phyloP scores from a whole-genome alignment of 225 moss, liverwort and hornwort species.

The Asterella californica region DNA sequence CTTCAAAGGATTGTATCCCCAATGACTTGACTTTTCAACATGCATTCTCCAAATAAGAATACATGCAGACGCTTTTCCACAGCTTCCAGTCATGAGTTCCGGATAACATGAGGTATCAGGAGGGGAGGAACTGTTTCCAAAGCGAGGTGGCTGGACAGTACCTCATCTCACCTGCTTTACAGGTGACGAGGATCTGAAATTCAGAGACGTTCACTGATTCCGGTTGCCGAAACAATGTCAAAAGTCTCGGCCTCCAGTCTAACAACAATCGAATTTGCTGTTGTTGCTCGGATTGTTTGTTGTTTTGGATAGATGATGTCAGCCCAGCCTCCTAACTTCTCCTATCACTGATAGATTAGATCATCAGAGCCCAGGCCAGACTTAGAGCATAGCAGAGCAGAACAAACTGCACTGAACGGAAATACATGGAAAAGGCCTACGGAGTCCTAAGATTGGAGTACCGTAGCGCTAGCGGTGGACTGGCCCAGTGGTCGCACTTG shows the following conservation, averaged over 20 bases:
- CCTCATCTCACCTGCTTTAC: background rate
- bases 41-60: background rate
- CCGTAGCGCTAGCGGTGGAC: background rate
- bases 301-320: too few species aligned
- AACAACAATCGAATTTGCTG: background rate
- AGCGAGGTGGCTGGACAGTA: background rate
- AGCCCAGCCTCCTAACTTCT: background rate
- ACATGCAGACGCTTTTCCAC: background rate
- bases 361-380: background rate
- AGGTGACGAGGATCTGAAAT: background rate
- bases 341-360: background rate
- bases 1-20: background rate
- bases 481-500: background rate
- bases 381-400: background rate
- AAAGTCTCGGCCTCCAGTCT: background rate
- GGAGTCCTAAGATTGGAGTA: background rate
- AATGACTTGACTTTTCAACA: constrained; percentile 3
- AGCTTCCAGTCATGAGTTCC: background rate
- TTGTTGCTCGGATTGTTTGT: background rate
- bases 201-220: background rate
- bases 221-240: background rate
- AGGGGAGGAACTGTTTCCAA: background rate
- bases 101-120: background rate
- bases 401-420: background rate
- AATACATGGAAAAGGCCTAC: background rate